Conservation (phyloP, 179 eudicot genomes). For the Nepenthes alata region DNA sequence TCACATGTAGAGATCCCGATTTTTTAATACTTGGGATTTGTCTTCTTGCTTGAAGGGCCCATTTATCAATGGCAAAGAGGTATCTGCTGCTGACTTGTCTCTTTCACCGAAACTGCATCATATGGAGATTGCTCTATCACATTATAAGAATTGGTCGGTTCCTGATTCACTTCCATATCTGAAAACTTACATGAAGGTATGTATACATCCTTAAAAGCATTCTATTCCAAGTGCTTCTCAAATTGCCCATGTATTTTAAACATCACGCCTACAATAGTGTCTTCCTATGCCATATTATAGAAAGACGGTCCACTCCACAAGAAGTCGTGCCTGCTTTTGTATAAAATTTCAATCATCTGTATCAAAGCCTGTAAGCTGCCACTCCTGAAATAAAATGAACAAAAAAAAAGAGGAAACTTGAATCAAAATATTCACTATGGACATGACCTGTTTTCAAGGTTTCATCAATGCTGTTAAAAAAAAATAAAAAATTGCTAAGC, state of each 20-base stretch:
- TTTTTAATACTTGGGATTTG: not conserved
- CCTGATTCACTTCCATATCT: conserved; percentile 63
- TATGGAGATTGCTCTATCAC: conserved; percentile 67
- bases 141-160: conserved; percentile 81
- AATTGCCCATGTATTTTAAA: not conserved
- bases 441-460: too few relatives aligned
- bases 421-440: too few relatives aligned
- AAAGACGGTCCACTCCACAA: too few relatives aligned
- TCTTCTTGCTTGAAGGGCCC: conserved; percentile 49
- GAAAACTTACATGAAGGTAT: conserved; percentile 84
- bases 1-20: not conserved
- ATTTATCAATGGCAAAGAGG: conserved; percentile 54
- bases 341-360: too few relatives aligned
- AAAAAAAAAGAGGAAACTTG: too few relatives aligned
- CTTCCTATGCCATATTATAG: too few relatives aligned
- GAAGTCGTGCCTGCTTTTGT: too few relatives aligned
- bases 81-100: conserved; percentile 77
- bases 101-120: conserved; percentile 95
- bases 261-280: not conserved
- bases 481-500: too few relatives aligned
- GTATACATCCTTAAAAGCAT: not conserved
- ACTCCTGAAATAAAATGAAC: too few relatives aligned
- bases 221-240: not conserved
- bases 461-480: too few relatives aligned
- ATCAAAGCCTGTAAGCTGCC: too few relatives aligned